Base-by-base conservation (phyloP, 148 eudicot species). In the Rhododendron molle region DNA sequence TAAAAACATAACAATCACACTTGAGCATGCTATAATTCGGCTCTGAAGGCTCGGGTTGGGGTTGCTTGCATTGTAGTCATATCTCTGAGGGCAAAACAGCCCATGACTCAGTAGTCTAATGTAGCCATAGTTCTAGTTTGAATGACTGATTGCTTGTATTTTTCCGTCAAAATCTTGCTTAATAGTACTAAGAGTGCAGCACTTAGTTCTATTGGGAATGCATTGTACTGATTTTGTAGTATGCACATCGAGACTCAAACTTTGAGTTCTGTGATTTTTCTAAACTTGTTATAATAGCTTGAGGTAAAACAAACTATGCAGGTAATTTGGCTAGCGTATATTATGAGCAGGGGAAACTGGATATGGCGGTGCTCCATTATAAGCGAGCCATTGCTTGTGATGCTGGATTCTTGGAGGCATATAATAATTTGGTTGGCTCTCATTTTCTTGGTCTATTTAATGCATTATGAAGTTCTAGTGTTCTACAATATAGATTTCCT, bases 261-360 rank as follows among this genome's bases (percentile, higher is more conserved):
- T 18, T 43, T 13, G 56, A 36, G 58, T 28, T 30, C n/a, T 20
- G 34, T 38, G 49, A 52, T 21, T 56, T 52, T 13, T 60, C n/a
- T 5, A 3, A 13, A 21, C 47, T n/a, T 23, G 36, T 18, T 18
- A 50, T 81, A 28, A 62, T 28, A 47, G 56, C 28, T 34, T 71
- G 67, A 34, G 40, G 58, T 58, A 36, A 78, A 83, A 62, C 78
- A 28, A 82, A 47, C 40, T 73, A 40, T 86, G 88, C 93, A 97
- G 99, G 96, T 80, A 94, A 94, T 89, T 85, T 97, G 89, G 99
- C 93, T 77, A 92, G 92, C 87, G 86, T 94, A 34, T 97, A 92
- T 82, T 92, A 91, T 85, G 99, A 97, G 92, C 98, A 97, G 91
- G 95, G 98, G 52, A 94, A 94, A 81, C 84, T 95, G 90, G 98